phyloP scores from a whole-genome alignment of 331 rosid genomes.

The Acacia concinna region DNA sequence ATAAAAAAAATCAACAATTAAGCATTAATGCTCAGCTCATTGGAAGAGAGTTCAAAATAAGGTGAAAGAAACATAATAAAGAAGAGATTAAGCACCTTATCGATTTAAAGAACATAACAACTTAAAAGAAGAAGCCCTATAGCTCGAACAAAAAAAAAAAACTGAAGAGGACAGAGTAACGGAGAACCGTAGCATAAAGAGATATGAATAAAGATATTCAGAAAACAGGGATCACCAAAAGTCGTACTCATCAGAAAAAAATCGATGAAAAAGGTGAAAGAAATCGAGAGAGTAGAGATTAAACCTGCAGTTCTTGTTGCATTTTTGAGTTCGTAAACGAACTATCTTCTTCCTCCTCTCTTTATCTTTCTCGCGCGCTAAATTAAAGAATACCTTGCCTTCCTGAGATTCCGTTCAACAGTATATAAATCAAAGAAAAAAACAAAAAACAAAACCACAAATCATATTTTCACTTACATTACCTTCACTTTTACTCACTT shows the following conservation, averaged over 20 bases:
- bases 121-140: neutral
- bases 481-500: neutral
- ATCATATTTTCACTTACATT: neutral
- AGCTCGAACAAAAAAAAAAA: neutral
- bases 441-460: neutral
- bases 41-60: too few relatives aligned
- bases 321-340: neutral
- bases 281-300: neutral
- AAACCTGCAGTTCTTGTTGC: neutral
- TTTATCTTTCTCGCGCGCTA: neutral
- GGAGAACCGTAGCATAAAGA: neutral
- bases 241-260: neutral
- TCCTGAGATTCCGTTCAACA: neutral
- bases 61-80: too few relatives aligned
- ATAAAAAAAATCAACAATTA: too few relatives aligned
- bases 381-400: too few relatives aligned
- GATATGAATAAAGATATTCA: neutral
- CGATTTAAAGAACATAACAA: neutral
- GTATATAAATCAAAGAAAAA: neutral
- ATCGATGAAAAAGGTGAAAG: neutral
- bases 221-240: neutral
- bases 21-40: too few relatives aligned
- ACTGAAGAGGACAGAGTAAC: neutral
- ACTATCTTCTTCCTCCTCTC: neutral
- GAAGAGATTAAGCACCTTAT: neutral